Conservation (phyloP, 2,329 filamentous ascomycete genomes). For the Colletotrichum lentis region DNA sequence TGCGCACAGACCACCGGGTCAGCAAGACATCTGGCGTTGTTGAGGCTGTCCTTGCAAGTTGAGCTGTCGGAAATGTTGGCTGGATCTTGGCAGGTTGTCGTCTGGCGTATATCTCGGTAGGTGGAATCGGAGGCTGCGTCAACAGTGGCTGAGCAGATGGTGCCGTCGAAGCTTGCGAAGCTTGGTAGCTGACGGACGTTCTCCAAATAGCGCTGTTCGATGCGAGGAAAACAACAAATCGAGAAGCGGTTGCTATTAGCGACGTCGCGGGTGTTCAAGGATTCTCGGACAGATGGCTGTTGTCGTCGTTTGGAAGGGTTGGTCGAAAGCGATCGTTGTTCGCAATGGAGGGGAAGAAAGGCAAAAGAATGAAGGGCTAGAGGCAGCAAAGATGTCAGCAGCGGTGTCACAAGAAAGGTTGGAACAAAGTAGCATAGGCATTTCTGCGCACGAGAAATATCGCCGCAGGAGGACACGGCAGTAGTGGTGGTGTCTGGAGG, state of each 20-base stretch:
- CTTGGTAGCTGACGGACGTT: background rate
- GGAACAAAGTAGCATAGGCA: constrained; percentile 1
- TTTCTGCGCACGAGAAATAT: constrained; percentile 16
- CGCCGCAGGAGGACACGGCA: constrained; percentile 12
- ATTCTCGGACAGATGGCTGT: background rate
- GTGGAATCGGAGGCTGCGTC: background rate
- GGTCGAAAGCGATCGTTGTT: constrained; percentile 14
- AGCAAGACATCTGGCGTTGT: background rate
- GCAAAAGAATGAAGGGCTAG: constrained; percentile 17
- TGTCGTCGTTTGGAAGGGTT: background rate
- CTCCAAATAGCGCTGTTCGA: background rate
- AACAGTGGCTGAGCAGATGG: background rate
- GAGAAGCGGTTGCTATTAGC: background rate
- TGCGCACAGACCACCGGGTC: background rate
- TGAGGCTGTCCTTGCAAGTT: background rate
- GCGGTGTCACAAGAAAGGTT: constrained; percentile 14
- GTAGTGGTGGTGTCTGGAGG: constrained; percentile 13
- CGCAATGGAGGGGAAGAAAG: background rate
- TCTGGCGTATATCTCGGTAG: constrained; percentile 1
- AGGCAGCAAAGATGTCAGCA: constrained; percentile 23
- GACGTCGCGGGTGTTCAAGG: background rate
- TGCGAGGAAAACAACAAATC: background rate
- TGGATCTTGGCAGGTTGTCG: background rate
- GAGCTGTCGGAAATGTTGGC: background rate
- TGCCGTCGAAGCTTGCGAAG: constrained; percentile 10